Percentiles rank a stretch among this genome's conserved stretches.
Conservation (phyloP, 1,284 basidiomycete genomes). For the Boletellus deceptivus region DNA sequence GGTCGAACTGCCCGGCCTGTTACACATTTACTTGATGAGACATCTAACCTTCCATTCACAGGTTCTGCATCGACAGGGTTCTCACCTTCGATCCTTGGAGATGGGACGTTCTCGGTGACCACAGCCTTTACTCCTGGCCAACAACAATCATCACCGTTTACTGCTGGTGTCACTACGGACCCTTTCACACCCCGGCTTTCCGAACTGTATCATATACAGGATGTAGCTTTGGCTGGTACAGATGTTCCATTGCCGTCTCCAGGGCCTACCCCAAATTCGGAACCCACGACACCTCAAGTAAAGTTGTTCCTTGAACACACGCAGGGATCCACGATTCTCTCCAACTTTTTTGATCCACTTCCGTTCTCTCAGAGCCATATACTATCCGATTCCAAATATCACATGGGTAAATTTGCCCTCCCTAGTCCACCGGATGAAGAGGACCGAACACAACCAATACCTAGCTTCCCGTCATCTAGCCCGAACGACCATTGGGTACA, state of each 20-base stretch:
- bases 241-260: slow-evolving; percentile 42
- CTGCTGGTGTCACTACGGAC: slow-evolving; percentile 24
- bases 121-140: slow-evolving; percentile 24
- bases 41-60: slow-evolving; percentile 25
- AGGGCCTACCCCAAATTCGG: slow-evolving; percentile 40
- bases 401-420: slow-evolving; percentile 69
- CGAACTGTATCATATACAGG: slow-evolving; percentile 21
- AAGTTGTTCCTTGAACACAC: slow-evolving; percentile 34
- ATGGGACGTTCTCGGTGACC: slow-evolving; percentile 29
- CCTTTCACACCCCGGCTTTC: slow-evolving; percentile 33
- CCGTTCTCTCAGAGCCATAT: slow-evolving; percentile 63
- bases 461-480: slow-evolving; percentile 10
- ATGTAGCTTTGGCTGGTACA: slow-evolving; percentile 26
- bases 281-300: slow-evolving; percentile 53
- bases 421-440: slow-evolving; percentile 58
- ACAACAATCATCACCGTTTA: slow-evolving; percentile 32
- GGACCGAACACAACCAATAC: slow-evolving; percentile 35
- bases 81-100: slow-evolving; percentile 32
- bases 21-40: slow-evolving; percentile 12
- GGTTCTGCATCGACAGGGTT: slow-evolving; percentile 32
- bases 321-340: slow-evolving; percentile 6
- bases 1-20: slow-evolving; percentile 15
- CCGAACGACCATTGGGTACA: slow-evolving; percentile 42
- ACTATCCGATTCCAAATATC: slow-evolving; percentile 67
- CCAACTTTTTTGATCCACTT: slow-evolving; percentile 61